Base-by-base conservation (phyloP, 768 basidiomycete species). In the Lactarius evosmus region DNA sequence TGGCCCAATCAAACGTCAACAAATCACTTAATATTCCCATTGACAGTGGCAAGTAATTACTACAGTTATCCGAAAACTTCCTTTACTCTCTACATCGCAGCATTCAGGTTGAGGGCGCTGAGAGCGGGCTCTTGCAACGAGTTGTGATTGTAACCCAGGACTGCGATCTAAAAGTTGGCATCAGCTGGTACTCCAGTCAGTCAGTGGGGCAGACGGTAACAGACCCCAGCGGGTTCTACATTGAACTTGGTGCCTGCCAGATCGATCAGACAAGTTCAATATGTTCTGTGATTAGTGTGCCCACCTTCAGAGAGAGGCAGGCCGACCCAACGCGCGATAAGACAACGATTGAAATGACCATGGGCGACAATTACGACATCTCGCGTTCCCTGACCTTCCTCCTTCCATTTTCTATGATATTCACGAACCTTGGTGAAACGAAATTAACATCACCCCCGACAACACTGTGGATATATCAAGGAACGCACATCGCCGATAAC, bases 361-460 rank as follows among this genome's bases (percentile, higher is more conserved):
- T 98, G 95, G 0, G 93, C 91, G 64, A 98, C 85, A 70, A 98
- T 88, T 63, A 95, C 81, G 11, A 94, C 87, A 69, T 97, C 93
- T 25, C 89, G 83, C 25, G 82, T 81, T 59, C 86, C 80, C 19
- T 80, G 76, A 1, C 85, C 84, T 54, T 88, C 82, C 69, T 91
- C 89, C 52, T 83, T 78, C 73, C 88, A 91, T 69, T 82, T 74
- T 60, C 80, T 80, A 69, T 93, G 91, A 70, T 88, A 83, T 70
- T 88, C 84, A 12, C 85, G 84, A 62, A 92, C 85, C 87, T 91
- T 67, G 55, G 34, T 7, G 36, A 16, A 19, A n/a, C 30, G 6
- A 25, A 8, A 30, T 61, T 38, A 61, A 57, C n/a, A 32, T 27
- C 25, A 7, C 36, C 22, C 34, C 19, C 49, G 33, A 29, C 14